phyloP scores from a whole-genome alignment of 1,139 yeast genomes.

The Kodamaea alishanica region DNA sequence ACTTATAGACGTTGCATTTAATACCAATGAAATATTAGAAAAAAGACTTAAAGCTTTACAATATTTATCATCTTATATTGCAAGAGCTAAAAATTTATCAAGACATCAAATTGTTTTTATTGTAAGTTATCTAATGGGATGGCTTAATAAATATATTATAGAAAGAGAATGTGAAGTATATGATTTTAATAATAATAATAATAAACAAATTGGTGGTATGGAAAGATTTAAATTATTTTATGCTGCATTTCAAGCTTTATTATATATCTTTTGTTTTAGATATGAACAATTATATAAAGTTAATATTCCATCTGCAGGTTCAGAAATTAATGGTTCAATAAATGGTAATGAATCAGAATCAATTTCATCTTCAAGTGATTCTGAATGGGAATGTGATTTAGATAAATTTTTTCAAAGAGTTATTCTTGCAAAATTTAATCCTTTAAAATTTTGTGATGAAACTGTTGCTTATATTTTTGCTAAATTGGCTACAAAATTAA shows the following conservation, averaged over 20 bases:
- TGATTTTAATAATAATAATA: constrained; percentile 29
- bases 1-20: constrained; percentile 78
- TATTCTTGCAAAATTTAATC: constrained; percentile 86
- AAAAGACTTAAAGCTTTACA: constrained; percentile 86
- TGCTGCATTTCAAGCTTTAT: constrained; percentile 87
- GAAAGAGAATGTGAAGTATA: constrained; percentile 82
- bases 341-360: constrained; percentile 2
- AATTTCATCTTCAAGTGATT: constrained; percentile 15
- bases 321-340: constrained; percentile 16
- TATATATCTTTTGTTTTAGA: constrained; percentile 90
- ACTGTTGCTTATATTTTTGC: constrained; percentile 94
- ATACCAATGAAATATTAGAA: constrained; percentile 62
- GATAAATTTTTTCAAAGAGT: constrained; percentile 86
- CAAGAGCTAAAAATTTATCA: constrained; percentile 75
- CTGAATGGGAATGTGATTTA: constrained; percentile 76
- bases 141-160: constrained; percentile 75
- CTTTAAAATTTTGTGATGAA: constrained; percentile 88
- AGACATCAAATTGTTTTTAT: constrained; percentile 74
- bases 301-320: constrained; percentile 12
- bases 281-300: constrained; percentile 53
- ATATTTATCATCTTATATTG: constrained; percentile 85
- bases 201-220: constrained; percentile 49
- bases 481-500: constrained; percentile 82
- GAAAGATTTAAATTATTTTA: constrained; percentile 82
- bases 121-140: constrained; percentile 71